phyloP scores from a whole-genome alignment of 208 protist species.

The Trypanosoma brucei region DNA sequence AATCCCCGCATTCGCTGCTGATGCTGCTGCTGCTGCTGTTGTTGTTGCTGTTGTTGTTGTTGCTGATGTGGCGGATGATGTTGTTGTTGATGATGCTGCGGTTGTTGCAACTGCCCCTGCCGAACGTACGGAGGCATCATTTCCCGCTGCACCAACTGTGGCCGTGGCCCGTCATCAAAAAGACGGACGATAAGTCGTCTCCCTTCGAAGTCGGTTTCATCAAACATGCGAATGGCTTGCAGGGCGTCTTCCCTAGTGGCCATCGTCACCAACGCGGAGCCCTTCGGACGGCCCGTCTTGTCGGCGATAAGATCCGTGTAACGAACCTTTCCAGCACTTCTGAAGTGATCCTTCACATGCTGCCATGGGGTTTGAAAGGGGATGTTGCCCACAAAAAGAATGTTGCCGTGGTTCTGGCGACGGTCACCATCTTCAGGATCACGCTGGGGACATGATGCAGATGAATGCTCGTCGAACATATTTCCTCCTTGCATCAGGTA shows the following conservation, averaged over 20 bases:
- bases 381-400: constrained; percentile 88
- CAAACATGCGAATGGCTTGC: constrained; percentile 71
- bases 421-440: constrained; percentile 13
- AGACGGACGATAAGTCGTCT: constrained; percentile 79
- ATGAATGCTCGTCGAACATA: constrained; percentile 23
- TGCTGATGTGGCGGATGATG: constrained; percentile 15
- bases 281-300: constrained; percentile 61
- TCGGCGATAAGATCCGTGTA: constrained; percentile 87
- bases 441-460: constrained; percentile 12
- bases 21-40: constrained; percentile 16
- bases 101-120: constrained; percentile 20
- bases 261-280: constrained; percentile 85
- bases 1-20: constrained; percentile 7
- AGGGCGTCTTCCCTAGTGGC: constrained; percentile 55
- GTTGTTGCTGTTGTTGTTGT: constrained; percentile 17
- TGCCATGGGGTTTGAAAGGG: constrained; percentile 86
- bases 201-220: constrained; percentile 88
- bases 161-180: constrained; percentile 78
- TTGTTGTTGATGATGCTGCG: constrained; percentile 15
- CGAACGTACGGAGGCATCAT: constrained; percentile 55
- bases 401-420: constrained; percentile 57
- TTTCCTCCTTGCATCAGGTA: neutral
- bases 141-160: constrained; percentile 65
- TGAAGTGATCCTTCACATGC: constrained; percentile 87
- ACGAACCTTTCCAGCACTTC: constrained; percentile 72